A percentile compares a stretch with the other conserved stretches of the same genome.
Conservation (phyloP, 2,329 filamentous ascomycete species). For the Pyrenophora graminea region DNA sequence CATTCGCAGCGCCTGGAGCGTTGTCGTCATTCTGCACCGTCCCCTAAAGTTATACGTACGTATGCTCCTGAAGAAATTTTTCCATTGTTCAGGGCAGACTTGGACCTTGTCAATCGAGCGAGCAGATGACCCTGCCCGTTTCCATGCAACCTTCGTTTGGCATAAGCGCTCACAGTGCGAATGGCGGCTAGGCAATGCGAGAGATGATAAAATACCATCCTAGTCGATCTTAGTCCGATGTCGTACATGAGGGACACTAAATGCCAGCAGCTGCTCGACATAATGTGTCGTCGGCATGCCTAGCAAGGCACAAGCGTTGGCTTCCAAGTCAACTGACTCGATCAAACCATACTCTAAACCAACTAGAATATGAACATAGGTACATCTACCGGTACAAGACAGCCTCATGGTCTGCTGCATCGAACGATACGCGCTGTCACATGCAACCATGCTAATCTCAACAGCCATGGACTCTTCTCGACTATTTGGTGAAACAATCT, state of each 20-base stretch:
- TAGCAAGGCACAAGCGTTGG: constrained; percentile 16
- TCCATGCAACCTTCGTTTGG: neutral
- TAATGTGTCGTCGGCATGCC: constrained; percentile 17
- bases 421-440: neutral
- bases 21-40: neutral
- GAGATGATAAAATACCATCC: constrained; percentile 16
- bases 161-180: neutral
- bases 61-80: too few relatives aligned
- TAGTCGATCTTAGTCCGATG: constrained; percentile 26
- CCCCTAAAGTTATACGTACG: neutral
- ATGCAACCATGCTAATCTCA: too few relatives aligned
- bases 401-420: constrained; percentile 8
- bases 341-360: constrained; percentile 1
- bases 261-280: constrained; percentile 14
- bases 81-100: too few relatives aligned
- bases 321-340: constrained; percentile 12
- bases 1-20: neutral
- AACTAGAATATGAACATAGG: neutral
- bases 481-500: too few relatives aligned
- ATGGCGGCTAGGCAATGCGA: constrained; percentile 11
- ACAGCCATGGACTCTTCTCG: too few relatives aligned
- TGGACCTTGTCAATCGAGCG: neutral
- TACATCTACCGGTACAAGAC: neutral
- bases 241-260: constrained; percentile 31
- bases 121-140: neutral